Percentiles rank a stretch among this genome's conserved stretches.
These are phyloP conservation scores for Immersiporthe knoxdaviesiana DNA, from an alignment of 2,329 filamentous ascomycete species.

Conservation along the genomic window DNA sequence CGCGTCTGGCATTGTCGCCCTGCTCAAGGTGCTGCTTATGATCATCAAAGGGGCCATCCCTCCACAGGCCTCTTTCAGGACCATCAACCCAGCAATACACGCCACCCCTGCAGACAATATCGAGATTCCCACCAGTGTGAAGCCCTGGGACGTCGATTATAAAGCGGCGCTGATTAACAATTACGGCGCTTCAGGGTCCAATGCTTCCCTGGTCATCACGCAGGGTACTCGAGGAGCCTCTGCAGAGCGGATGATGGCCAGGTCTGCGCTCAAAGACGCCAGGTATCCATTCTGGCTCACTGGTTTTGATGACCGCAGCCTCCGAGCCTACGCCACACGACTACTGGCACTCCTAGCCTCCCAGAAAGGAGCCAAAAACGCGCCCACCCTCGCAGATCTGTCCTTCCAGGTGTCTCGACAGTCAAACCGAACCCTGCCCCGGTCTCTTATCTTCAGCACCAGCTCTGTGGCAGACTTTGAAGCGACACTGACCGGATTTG, in stretches of 20 bases:
- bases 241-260: too few species aligned
- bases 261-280: neutral
- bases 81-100: constrained; percentile 27
- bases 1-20: constrained; percentile 17
- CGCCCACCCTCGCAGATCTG: constrained; percentile 36
- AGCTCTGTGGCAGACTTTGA: constrained; percentile 35
- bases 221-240: neutral
- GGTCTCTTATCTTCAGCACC: constrained; percentile 34
- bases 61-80: constrained; percentile 39
- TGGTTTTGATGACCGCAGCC: neutral
- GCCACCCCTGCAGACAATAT: constrained; percentile 34
- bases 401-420: constrained; percentile 40
- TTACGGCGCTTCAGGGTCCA: constrained; percentile 42
- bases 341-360: neutral
- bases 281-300: constrained; percentile 13
- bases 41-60: constrained; percentile 37
- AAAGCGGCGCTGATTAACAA: constrained; percentile 39
- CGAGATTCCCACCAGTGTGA: constrained; percentile 27
- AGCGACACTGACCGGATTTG: constrained; percentile 30
- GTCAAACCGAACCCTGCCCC: constrained; percentile 34
- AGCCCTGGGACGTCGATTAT: constrained; percentile 32
- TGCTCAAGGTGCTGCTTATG: constrained; percentile 41
- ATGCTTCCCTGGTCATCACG: constrained; percentile 33
- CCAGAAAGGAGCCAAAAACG: neutral
- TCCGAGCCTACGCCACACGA: neutral